These are phyloP conservation scores for Harringtonia aguacate DNA, from an alignment of 2,329 filamentous ascomycete genomes.

Conservation along the genomic window DNA sequence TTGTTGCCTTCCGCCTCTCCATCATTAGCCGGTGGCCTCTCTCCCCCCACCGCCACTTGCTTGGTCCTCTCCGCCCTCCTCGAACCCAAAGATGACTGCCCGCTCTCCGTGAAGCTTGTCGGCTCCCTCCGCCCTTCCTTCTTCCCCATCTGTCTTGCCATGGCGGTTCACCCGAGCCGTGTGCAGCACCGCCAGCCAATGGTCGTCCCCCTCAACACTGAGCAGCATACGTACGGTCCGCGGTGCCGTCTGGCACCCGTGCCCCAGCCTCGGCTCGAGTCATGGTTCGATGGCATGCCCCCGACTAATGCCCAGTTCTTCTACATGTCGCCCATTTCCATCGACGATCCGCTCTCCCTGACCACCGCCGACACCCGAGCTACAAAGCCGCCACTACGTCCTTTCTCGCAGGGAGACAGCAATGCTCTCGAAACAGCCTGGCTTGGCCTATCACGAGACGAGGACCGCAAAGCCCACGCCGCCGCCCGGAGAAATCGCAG, in stretches of 20 bases:
- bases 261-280: slow-evolving; percentile 23
- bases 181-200: no score
- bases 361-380: slow-evolving; percentile 25
- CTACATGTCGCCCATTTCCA: slow-evolving; percentile 70
- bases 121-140: no score
- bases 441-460: slow-evolving; percentile 45
- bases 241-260: slow-evolving; percentile 46
- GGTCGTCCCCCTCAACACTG: neutral
- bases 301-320: slow-evolving; percentile 67
- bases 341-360: slow-evolving; percentile 79
- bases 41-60: no score
- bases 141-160: no score
- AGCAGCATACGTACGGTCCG: slow-evolving; percentile 48
- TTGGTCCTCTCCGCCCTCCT: no score
- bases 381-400: slow-evolving; percentile 54
- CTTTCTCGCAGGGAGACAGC: slow-evolving; percentile 73
- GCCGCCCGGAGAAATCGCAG: slow-evolving; percentile 22
- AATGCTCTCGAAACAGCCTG: slow-evolving; percentile 70
- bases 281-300: slow-evolving; percentile 39
- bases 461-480: slow-evolving; percentile 36
- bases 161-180: no score
- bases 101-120: no score
- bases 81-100: no score
- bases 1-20: no score
- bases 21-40: no score